Evolutionary conservation across 2,329 filamentous ascomycete genomes (phyloP), one percentile per base, ranked within the genome.

Genomic region (Penicillium sp.): DNA sequence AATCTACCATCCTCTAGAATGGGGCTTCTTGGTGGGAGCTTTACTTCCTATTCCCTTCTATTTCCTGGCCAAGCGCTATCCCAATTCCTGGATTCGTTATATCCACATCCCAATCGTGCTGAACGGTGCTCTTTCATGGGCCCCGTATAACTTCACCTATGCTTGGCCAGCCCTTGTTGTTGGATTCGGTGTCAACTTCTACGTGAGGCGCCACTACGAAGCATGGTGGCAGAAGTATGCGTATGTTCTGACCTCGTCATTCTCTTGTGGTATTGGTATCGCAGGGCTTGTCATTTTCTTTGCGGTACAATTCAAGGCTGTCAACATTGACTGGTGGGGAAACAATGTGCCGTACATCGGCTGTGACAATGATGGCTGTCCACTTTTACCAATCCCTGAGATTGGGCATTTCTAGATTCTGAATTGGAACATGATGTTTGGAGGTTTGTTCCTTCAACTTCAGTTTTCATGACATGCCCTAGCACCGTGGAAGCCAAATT

Each of bases 251-350:
- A 81, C 80, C 7, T 79, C 80, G 14, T 75, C 79, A 13, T 79
- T 80, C 66, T 79, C 75, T 18, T 77, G 76, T 22, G 80, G 76
- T 29, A 77, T 83, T 39, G 80, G 80, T 49, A 76, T 83, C 44
- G 68, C 79, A 0, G 80, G 72, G 48, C 76, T 83, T 56, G 69
- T 83, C 59, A 81, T 83, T 57, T 81, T 83, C 72, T 83, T 83
- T 60, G 72, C 75, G 13, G 66, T 83, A 14, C 75, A 81, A 58
- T 79, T 75, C 22, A 36, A 54, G 9, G 16, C 32, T 9, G 55
- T 56, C 11, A 16, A 27, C 36, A 18, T 60, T 4, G 58, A 75
- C 8, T 72, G 68, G 69, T 72, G 68, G 67, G 69, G 67, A 8
- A 69, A 70, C 22, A 44, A 8, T 7, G 43, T 45, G 27, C 5